phyloP scores from a whole-genome alignment of 2,329 filamentous ascomycete species.

The Aspergillus texensis region DNA sequence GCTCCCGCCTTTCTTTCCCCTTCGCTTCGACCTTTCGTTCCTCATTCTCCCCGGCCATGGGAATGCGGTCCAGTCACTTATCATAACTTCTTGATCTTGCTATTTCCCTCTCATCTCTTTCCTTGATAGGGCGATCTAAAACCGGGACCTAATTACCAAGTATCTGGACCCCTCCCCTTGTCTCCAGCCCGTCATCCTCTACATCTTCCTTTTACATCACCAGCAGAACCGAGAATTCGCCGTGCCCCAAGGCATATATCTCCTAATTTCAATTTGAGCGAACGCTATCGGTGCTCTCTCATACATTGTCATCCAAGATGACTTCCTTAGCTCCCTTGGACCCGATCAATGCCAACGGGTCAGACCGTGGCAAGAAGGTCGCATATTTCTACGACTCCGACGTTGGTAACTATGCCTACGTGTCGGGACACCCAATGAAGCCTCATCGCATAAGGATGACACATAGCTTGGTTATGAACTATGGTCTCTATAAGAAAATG shows the following conservation, averaged over 20 bases:
- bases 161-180: background rate
- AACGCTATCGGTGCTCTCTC: slow-evolving; percentile 11
- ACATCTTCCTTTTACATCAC: background rate
- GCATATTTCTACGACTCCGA: slow-evolving; percentile 99
- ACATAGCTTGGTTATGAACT: slow-evolving; percentile 70
- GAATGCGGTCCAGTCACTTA: slow-evolving; percentile 13
- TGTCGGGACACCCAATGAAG: slow-evolving; percentile 71
- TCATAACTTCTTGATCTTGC: slow-evolving; percentile 12
- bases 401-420: slow-evolving; percentile 97
- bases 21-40: slow-evolving; percentile 23
- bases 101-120: background rate
- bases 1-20: slow-evolving; percentile 28
- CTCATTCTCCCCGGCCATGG: slow-evolving; percentile 16
- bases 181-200: background rate
- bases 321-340: slow-evolving; percentile 58
- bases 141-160: background rate
- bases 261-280: slow-evolving; percentile 7
- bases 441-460: slow-evolving; percentile 69
- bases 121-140: background rate
- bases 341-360: slow-evolving; percentile 53
- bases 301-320: slow-evolving; percentile 43
- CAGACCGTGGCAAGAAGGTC: slow-evolving; percentile 72
- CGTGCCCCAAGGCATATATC: slow-evolving; percentile 10
- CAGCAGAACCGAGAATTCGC: slow-evolving; percentile 19
- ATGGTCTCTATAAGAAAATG: slow-evolving; percentile 73